Percentiles rank a stretch among this genome's conserved stretches.
These are phyloP conservation scores for Marchantia polymorpha DNA, from an alignment of 225 moss, liverwort and hornwort genomes.

Conservation along the genomic window DNA sequence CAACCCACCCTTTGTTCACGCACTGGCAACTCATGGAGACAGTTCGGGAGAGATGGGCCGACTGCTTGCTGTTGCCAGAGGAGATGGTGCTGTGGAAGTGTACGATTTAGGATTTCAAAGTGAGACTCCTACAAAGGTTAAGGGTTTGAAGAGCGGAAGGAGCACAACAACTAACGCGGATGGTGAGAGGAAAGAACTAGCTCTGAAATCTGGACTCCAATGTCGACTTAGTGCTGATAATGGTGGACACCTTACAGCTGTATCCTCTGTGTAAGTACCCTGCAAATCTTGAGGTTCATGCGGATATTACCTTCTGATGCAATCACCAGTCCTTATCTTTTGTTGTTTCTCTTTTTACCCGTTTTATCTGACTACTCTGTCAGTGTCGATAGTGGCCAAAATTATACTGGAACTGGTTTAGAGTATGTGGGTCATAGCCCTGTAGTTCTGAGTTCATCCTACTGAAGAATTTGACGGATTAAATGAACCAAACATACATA, in stretches of 20 bases:
- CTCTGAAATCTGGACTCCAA: slow-evolving; percentile 36
- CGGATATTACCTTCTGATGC: neutral
- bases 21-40: slow-evolving; percentile 69
- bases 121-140: slow-evolving; percentile 25
- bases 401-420: no score
- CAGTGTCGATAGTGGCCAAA: no score
- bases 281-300: neutral
- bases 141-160: slow-evolving; percentile 37
- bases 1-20: slow-evolving; percentile 93
- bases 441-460: no score
- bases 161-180: slow-evolving; percentile 11
- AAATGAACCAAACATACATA: no score
- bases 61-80: slow-evolving; percentile 75
- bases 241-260: slow-evolving; percentile 75
- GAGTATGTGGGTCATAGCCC: no score
- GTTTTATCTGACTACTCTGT: no score
- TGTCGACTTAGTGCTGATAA: slow-evolving; percentile 58
- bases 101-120: slow-evolving; percentile 63
- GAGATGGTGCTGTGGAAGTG: slow-evolving; percentile 84
- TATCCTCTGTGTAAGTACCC: slow-evolving; percentile 69
- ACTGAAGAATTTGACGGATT: no score
- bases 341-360: no score
- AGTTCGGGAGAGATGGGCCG: slow-evolving; percentile 64
- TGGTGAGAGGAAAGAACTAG: neutral
- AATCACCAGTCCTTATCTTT: no score